Conservation (phyloP, 306 rosid species). For the Oemleria cerasiformis region DNA sequence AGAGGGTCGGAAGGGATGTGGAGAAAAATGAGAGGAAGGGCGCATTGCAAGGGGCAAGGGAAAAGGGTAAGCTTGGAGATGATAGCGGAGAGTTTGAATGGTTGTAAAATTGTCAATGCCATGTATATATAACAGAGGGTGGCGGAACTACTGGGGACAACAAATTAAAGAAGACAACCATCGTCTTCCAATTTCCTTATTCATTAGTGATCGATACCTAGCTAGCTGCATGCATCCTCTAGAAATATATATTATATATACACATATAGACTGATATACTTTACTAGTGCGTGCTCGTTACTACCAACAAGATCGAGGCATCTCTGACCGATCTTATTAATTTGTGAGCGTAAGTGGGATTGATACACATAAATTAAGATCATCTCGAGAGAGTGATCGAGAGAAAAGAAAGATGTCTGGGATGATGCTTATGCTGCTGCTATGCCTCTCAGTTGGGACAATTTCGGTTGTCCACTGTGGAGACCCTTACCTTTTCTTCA, state of each 20-base stretch:
- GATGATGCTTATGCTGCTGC: conserved; percentile 20
- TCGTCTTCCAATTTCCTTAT: neutral
- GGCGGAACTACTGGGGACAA: neutral
- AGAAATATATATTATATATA: neutral
- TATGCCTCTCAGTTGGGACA: conserved; percentile 36
- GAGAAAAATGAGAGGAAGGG: conserved; percentile 13
- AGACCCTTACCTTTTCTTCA: conserved; percentile 67
- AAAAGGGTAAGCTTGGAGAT: neutral
- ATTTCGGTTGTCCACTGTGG: conserved; percentile 32
- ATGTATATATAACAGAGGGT: conserved; percentile 8
- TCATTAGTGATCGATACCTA: too few species aligned
- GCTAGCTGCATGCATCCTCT: too few species aligned
- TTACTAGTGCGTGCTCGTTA: too few species aligned
- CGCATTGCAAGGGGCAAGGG: conserved; percentile 32
- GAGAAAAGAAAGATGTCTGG: conserved; percentile 2
- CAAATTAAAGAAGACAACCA: neutral
- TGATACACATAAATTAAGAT: neutral
- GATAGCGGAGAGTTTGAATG: conserved; percentile 23
- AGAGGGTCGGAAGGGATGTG: conserved; percentile 11
- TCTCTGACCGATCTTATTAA: neutral
- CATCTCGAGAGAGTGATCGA: neutral
- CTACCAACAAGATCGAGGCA: neutral
- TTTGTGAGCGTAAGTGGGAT: neutral
- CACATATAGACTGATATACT: neutral
- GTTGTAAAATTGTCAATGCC: conserved; percentile 10